Base-by-base conservation (phyloP, 768 basidiomycete species). In the Boletus rubescentipes region DNA sequence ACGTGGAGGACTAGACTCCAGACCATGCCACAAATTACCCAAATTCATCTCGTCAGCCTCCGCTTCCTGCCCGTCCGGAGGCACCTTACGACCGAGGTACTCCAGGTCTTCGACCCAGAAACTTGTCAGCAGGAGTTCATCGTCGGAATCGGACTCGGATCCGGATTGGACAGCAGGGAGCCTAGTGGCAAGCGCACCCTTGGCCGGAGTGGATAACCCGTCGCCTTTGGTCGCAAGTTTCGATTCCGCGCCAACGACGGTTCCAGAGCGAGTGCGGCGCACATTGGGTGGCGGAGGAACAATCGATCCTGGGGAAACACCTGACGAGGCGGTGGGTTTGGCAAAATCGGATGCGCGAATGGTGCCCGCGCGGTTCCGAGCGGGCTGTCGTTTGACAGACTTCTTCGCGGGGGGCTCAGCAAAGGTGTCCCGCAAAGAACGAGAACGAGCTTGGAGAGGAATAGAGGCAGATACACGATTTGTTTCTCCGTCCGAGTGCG, bases 231-330 rank as follows among this genome's bases (percentile, higher is more conserved):
- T 30, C 21, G 42, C 69, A 14, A 70, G 53, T 30, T 53, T 60
- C 36, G 70, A 70, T 49, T 59, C 49, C 3, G 61, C 64, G 12
- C 70, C 72, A 34, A 77, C 70, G 34, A 81, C 64, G 4, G 81
- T 81, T 3, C 78, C 81, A 45, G 79, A 81, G 42, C 80, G 75
- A 9, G 78, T 77, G 9, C 81, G 73, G 20, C 73, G 68, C 12
- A 74, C 61, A 14, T 65, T 65, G 35, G 59, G 56, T 5, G 20
- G 26, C 16, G 46, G 49, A 9, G 51, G 35, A 21, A 45, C 29
- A 0, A 45, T 29, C 8, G 12, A 15, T 42, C 30, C 29, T 12
- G 55, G 30, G 30, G 23, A 32, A 41, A 41, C 37, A 49, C 55
- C 23, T 3, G 58, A 51, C 31, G 48, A 52, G 43, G 50, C 30